Percentiles rank a stretch among this genome's conserved stretches.
Conservation (phyloP, 2,329 filamentous ascomycete genomes). For the Epichloe hybrida region DNA sequence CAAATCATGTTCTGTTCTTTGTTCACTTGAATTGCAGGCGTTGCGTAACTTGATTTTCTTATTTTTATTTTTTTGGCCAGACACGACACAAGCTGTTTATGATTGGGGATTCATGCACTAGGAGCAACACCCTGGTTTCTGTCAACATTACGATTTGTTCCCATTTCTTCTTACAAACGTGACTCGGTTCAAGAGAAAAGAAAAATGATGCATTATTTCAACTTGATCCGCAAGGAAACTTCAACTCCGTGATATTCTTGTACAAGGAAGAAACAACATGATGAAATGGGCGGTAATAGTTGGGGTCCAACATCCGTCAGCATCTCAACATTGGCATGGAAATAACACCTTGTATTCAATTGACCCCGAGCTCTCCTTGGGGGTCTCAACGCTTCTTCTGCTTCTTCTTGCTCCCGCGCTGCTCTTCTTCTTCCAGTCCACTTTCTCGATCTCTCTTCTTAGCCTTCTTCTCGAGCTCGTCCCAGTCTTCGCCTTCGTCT, state of each 20-base stretch:
- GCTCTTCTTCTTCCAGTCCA: slow-evolving; percentile 41
- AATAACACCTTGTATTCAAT: too few species aligned
- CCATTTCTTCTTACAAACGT: neutral
- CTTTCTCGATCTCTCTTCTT: slow-evolving; percentile 67
- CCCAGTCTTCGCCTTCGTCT: slow-evolving; percentile 81
- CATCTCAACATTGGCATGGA: too few species aligned
- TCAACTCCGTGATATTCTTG: neutral
- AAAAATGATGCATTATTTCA: neutral
- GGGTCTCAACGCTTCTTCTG: slow-evolving; percentile 22
- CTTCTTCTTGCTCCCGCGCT: slow-evolving; percentile 49
- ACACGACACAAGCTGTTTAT: neutral
- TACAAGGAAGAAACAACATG: neutral
- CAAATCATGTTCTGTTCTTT: neutral
- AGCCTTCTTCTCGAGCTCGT: slow-evolving; percentile 84
- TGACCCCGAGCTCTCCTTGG: too few species aligned
- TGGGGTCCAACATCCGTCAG: too few species aligned
- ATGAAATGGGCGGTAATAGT: too few species aligned
- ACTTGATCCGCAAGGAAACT: neutral
- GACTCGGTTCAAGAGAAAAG: neutral
- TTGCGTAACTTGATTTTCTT: neutral
- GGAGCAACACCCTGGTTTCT: neutral
- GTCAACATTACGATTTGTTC: neutral
- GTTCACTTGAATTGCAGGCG: neutral
- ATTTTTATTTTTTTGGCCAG: neutral
- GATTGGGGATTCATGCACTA: neutral